Evolutionary conservation across 345 rosid genomes (phyloP).

Genomic region (Dipteronia dyeriana): DNA sequence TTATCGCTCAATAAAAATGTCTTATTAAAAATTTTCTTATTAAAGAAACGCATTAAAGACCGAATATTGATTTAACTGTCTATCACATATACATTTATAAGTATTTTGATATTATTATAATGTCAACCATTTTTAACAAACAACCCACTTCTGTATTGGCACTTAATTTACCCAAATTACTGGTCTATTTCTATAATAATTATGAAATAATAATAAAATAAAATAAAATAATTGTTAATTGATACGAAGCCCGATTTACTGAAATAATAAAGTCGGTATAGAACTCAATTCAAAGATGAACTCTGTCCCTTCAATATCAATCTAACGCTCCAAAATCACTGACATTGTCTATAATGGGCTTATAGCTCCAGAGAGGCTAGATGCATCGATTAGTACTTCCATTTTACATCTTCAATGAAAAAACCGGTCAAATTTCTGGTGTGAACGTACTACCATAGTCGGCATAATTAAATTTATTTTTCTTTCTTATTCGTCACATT

Average conservation of each 20-base stretch:
- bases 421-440: background rate
- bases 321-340: background rate
- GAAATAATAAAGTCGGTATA: background rate
- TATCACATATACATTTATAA: no score
- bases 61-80: no score
- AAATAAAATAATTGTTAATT: background rate
- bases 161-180: no score
- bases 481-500: background rate
- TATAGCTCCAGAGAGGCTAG: background rate
- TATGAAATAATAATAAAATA: conserved; percentile 4
- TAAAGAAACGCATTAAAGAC: no score
- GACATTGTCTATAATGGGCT: background rate
- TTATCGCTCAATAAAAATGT: no score
- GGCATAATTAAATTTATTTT: background rate
- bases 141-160: no score
- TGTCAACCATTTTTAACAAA: no score
- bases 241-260: background rate
- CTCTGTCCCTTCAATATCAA: conserved; percentile 1
- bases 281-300: conserved; percentile 29
- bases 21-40: no score
- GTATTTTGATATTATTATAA: no score
- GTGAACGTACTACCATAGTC: conserved; percentile 19
- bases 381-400: background rate
- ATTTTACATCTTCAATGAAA: no score
- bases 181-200: background rate